Conservation (phyloP, 2,329 filamentous ascomycete genomes). For the Diaporthe amygdali region DNA sequence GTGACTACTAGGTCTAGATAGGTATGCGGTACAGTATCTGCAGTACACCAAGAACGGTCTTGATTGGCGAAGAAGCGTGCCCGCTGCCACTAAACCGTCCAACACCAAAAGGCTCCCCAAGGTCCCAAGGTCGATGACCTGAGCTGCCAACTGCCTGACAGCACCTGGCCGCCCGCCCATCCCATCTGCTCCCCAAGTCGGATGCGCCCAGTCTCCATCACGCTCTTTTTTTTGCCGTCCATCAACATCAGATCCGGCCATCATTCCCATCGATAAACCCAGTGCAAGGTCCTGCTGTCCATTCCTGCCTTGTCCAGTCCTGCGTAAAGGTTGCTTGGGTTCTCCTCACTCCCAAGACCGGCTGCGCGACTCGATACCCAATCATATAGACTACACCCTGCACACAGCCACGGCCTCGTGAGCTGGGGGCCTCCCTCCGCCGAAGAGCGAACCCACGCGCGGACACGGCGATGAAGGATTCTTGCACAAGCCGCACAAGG, state of each 20-base stretch:
- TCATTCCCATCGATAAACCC: neutral
- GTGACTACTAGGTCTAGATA: no score
- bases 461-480: constrained; percentile 10
- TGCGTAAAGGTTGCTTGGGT: neutral
- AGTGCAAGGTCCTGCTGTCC: neutral
- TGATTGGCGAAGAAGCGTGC: neutral
- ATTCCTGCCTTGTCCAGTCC: neutral
- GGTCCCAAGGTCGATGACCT: neutral
- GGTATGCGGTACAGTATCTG: neutral
- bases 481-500: constrained; percentile 15
- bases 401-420: neutral
- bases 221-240: neutral
- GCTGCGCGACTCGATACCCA: constrained; percentile 13
- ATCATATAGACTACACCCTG: neutral
- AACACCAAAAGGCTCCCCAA: neutral
- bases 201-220: neutral
- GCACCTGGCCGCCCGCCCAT: neutral
- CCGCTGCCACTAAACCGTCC: constrained; percentile 1
- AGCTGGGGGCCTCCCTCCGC: neutral
- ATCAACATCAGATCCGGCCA: neutral
- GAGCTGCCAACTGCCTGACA: neutral
- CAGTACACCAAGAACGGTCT: neutral
- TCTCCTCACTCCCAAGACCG: constrained; percentile 3
- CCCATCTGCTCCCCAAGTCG: constrained; percentile 6
- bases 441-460: neutral